Evolutionary conservation across 495 filamentous ascomycete species (phyloP).

Genomic region (Patellaria atrata): DNA sequence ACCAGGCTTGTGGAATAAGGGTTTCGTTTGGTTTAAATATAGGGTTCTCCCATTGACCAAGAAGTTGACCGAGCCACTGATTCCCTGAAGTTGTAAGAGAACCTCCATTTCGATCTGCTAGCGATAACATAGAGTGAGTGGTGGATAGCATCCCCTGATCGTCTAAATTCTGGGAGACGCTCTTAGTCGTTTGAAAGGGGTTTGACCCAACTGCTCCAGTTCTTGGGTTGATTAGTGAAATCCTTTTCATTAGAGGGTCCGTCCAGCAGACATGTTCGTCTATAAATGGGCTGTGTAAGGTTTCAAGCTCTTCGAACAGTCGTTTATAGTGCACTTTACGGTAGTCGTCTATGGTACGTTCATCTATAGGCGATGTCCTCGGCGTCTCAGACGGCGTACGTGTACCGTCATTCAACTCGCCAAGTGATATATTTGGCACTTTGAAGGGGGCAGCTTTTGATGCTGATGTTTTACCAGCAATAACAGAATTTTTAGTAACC

Average conservation of each 20-base stretch:
- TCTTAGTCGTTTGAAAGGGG: neutral
- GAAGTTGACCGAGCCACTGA: constrained; percentile 29
- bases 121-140: neutral
- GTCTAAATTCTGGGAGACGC: too few species aligned
- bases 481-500: too few species aligned
- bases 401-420: too few species aligned
- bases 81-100: constrained; percentile 5
- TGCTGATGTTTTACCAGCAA: too few species aligned
- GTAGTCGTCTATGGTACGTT: too few species aligned
- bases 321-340: too few species aligned
- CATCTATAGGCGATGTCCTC: too few species aligned
- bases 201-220: constrained; percentile 42
- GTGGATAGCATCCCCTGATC: too few species aligned
- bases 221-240: constrained; percentile 41
- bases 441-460: too few species aligned
- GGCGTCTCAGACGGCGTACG: too few species aligned
- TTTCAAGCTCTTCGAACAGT: too few species aligned
- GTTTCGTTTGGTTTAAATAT: constrained; percentile 41
- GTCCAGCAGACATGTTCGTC: constrained; percentile 44
- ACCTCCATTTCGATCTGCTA: constrained; percentile 9
- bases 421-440: too few species aligned
- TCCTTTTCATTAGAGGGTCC: constrained; percentile 50
- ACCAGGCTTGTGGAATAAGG: constrained; percentile 31
- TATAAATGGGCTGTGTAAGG: neutral
- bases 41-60: constrained; percentile 46